Conservation (phyloP, 371 early-diverging fungal genomes). For the Coemansia sp. region DNA sequence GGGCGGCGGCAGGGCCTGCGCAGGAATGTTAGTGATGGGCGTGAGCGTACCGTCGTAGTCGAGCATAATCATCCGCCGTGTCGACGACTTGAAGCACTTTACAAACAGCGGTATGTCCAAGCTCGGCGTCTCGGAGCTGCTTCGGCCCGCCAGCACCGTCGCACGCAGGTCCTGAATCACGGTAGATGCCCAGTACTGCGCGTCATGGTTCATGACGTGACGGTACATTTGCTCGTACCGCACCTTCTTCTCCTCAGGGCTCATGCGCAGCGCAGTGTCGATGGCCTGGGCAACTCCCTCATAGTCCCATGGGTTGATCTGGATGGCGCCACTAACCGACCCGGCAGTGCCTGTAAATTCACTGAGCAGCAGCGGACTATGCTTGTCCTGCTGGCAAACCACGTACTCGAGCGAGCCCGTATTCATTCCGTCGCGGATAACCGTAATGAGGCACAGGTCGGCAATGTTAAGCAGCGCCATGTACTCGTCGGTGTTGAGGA, state of each 20-base stretch:
- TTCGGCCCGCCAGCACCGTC: conserved; percentile 54
- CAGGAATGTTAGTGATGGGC: conserved; percentile 65
- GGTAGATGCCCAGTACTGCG: conserved; percentile 65
- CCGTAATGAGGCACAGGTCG: conserved; percentile 90
- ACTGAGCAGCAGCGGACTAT: conserved; percentile 84
- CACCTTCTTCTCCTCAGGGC: conserved; percentile 59
- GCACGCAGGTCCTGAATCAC: conserved; percentile 60
- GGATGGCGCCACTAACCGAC: conserved; percentile 81
- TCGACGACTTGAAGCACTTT: conserved; percentile 28
- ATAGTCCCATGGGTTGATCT: conserved; percentile 90
- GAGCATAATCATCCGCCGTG: conserved; percentile 61
- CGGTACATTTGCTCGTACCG: conserved; percentile 47
- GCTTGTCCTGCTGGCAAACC: conserved; percentile 81
- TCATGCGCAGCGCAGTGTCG: conserved; percentile 75
- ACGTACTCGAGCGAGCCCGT: conserved; percentile 95
- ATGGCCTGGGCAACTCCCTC: conserved; percentile 83
- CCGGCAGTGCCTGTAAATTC: conserved; percentile 97
- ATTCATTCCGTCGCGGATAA: conserved; percentile 97
- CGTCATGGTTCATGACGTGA: conserved; percentile 47
- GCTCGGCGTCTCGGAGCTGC: conserved; percentile 57
- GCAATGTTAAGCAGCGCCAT: conserved; percentile 88
- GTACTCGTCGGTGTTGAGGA: conserved; percentile 83
- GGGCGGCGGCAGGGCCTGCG: conserved; percentile 64
- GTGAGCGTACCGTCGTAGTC: conserved; percentile 91
- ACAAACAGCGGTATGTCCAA: conserved; percentile 32